phyloP scores from a whole-genome alignment of 2,329 filamentous ascomycete species.

The Canariomyces notabilis region DNA sequence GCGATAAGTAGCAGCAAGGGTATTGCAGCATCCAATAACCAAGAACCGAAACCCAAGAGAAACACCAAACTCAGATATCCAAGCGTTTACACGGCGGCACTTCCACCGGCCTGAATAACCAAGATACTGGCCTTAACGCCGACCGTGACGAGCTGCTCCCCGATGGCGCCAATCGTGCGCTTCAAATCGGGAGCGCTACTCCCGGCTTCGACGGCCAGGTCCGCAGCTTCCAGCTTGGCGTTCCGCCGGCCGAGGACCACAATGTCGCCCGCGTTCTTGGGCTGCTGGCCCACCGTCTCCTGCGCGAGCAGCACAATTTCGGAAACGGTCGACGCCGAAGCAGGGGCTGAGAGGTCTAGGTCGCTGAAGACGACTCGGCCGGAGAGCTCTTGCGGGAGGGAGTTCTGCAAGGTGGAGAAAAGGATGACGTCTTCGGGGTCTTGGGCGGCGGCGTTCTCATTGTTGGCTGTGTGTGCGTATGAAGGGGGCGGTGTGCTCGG shows the following conservation, averaged over 20 bases:
- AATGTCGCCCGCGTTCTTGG: conserved; percentile 65
- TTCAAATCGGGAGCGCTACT: conserved; percentile 34
- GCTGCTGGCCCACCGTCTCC: conserved; percentile 54
- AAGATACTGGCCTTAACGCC: conserved; percentile 63
- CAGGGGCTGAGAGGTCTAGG: conserved; percentile 35
- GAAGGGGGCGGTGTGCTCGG: neutral
- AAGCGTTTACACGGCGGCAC: conserved; percentile 31
- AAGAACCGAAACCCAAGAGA: neutral
- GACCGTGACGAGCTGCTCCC: conserved; percentile 53
- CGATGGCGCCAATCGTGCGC: conserved; percentile 54
- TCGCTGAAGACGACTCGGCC: conserved; percentile 45
- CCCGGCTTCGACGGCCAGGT: conserved; percentile 4
- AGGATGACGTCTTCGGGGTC: conserved; percentile 29
- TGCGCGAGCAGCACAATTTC: conserved; percentile 51
- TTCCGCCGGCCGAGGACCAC: conserved; percentile 60
- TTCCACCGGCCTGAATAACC: conserved; percentile 57
- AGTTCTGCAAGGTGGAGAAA: conserved; percentile 32
- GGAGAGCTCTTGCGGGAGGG: conserved; percentile 30
- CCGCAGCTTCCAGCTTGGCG: conserved; percentile 25
- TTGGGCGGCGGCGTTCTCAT: conserved; percentile 26
- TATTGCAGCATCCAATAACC: too few species aligned
- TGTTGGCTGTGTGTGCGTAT: too few species aligned
- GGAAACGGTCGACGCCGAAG: conserved; percentile 34
- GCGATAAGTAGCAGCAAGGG: too few species aligned
- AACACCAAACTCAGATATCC: conserved; percentile 1